phyloP scores from a whole-genome alignment of 2,329 filamentous ascomycete species.

The Basipetospora chlamydospora region DNA sequence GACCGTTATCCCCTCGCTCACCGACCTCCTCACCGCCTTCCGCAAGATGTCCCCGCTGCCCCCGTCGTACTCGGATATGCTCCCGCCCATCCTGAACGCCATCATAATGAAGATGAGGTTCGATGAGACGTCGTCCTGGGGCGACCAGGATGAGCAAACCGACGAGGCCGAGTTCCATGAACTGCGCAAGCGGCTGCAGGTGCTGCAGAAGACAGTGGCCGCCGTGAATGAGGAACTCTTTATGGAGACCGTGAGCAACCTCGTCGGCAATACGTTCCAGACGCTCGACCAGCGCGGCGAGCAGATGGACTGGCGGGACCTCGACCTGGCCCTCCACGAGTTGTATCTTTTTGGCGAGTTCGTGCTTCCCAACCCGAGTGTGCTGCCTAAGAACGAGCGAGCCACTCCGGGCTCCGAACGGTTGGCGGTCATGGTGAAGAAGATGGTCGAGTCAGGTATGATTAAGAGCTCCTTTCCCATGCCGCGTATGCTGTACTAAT shows the following conservation, averaged over 20 bases:
- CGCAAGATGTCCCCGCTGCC: slow-evolving; percentile 67
- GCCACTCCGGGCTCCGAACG: slow-evolving; percentile 66
- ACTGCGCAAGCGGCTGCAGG: slow-evolving; percentile 74
- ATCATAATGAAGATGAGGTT: slow-evolving; percentile 96
- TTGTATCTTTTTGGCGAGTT: slow-evolving; percentile 94
- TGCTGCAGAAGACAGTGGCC: slow-evolving; percentile 84
- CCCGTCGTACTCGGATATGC: slow-evolving; percentile 61
- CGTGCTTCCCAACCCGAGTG: slow-evolving; percentile 71
- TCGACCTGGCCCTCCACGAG: slow-evolving; percentile 86
- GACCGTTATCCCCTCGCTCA: slow-evolving; percentile 83
- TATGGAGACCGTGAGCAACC: slow-evolving; percentile 71
- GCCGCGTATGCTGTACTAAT: slow-evolving; percentile 9
- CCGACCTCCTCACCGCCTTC: slow-evolving; percentile 80
- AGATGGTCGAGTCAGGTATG: slow-evolving; percentile 85
- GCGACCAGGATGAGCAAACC: slow-evolving; percentile 83
- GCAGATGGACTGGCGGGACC: slow-evolving; percentile 82
- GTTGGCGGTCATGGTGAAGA: slow-evolving; percentile 81
- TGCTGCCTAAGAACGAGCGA: slow-evolving; percentile 76
- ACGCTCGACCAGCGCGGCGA: slow-evolving; percentile 59
- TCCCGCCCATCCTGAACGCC: slow-evolving; percentile 77
- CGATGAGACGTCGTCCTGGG: slow-evolving; percentile 88
- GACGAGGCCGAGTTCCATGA: slow-evolving; percentile 98
- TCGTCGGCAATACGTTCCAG: slow-evolving; percentile 79
- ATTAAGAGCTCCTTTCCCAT: slow-evolving; percentile 8
- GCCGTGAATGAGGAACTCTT: slow-evolving; percentile 79